Percentiles rank a stretch among this genome's conserved stretches.
Conservation (phyloP, 2,329 filamentous ascomycete species). For the Aspergillus cejpii region DNA sequence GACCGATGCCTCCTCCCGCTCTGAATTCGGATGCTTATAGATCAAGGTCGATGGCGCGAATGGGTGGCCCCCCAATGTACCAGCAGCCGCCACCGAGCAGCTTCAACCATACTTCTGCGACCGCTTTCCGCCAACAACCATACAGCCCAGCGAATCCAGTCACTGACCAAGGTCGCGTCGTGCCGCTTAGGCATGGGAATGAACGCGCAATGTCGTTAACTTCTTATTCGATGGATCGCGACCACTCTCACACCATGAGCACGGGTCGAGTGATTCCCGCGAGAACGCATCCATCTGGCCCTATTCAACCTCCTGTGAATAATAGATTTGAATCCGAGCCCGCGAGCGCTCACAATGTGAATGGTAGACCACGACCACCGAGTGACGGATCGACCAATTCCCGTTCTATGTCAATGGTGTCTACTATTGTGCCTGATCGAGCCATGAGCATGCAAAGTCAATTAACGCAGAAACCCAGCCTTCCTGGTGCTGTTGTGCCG, state of each 20-base stretch:
- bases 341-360: slow-evolving; percentile 44
- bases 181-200: slow-evolving; percentile 87
- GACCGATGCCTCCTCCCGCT: slow-evolving; percentile 59
- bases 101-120: slow-evolving; percentile 62
- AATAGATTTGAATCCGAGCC: slow-evolving; percentile 43
- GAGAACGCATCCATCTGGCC: slow-evolving; percentile 55
- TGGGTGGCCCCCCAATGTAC: slow-evolving; percentile 66
- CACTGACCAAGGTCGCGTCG: slow-evolving; percentile 82
- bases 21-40: slow-evolving; percentile 80
- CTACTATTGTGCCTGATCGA: slow-evolving; percentile 53
- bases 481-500: slow-evolving; percentile 51
- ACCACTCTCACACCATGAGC: slow-evolving; percentile 82
- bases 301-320: slow-evolving; percentile 27
- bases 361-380: slow-evolving; percentile 33
- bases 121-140: slow-evolving; percentile 69
- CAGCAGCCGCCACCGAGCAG: slow-evolving; percentile 52
- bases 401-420: slow-evolving; percentile 89
- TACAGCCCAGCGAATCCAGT: slow-evolving; percentile 62
- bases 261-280: slow-evolving; percentile 78
- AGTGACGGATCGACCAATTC: slow-evolving; percentile 41
- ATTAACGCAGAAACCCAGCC: slow-evolving; percentile 46
- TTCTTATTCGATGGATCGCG: slow-evolving; percentile 67
- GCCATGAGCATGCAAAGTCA: slow-evolving; percentile 52
- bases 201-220: slow-evolving; percentile 96
- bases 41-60: slow-evolving; percentile 83